A percentile compares a stretch with the other conserved stretches of the same genome.
These are phyloP conservation scores for Gossypium sturtianum DNA, from an alignment of 345 rosid genomes.

Conservation along the genomic window DNA sequence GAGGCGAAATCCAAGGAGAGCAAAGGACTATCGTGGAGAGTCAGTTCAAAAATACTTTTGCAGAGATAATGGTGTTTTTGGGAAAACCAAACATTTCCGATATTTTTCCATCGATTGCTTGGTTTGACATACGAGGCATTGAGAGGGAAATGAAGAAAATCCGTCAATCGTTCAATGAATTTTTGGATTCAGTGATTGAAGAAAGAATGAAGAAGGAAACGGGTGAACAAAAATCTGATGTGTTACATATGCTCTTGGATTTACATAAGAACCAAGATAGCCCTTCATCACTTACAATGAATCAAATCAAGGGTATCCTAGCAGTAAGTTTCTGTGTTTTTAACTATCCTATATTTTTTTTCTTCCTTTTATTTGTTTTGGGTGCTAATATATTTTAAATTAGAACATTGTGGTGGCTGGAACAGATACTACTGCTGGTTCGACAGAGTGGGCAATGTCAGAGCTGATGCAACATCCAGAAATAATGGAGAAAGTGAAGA, in stretches of 20 bases:
- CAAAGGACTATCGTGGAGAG: neutral
- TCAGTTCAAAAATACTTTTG: conserved; percentile 12
- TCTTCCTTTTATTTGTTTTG: neutral
- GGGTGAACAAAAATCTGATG: neutral
- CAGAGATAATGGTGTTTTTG: conserved; percentile 12
- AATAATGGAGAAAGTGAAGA: neutral
- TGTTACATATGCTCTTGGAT: neutral
- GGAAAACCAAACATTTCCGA: conserved; percentile 46
- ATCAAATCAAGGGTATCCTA: conserved; percentile 31
- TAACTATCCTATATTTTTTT: neutral
- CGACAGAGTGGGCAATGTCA: conserved; percentile 6
- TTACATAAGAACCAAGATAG: neutral
- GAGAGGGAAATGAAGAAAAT: conserved; percentile 13
- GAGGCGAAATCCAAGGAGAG: conserved; percentile 18
- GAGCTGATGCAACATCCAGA: conserved; percentile 5
- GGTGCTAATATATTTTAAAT: neutral
- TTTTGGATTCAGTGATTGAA: neutral
- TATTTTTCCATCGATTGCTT: conserved; percentile 29
- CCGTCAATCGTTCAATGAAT: neutral
- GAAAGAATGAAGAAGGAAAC: neutral
- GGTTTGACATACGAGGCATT: conserved; percentile 43
- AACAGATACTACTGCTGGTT: conserved; percentile 7
- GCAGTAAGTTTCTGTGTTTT: conserved; percentile 14
- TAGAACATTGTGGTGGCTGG: conserved; percentile 12
- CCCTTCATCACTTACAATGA: conserved; percentile 3